A percentile compares a stretch with the other conserved stretches of the same genome.
These are phyloP conservation scores for Suhomyces yuchorum DNA, from an alignment of 1,139 yeast species.

Conservation along the genomic window DNA sequence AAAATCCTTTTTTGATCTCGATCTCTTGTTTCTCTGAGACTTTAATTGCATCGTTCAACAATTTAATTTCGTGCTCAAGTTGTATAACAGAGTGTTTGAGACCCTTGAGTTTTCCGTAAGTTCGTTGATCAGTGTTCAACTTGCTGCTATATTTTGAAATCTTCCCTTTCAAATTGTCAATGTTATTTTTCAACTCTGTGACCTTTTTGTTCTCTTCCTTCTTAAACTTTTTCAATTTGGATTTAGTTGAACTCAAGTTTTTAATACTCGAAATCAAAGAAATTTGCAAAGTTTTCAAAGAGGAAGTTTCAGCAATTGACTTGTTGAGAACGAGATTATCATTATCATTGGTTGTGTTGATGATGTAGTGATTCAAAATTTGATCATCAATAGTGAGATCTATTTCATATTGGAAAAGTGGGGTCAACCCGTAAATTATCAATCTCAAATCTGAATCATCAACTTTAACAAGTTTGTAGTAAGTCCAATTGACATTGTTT, in stretches of 20 bases:
- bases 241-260: conserved; percentile 51
- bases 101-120: conserved; percentile 44
- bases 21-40: conserved; percentile 21
- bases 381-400: conserved; percentile 50
- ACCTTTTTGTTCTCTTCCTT: conserved; percentile 62
- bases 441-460: conserved; percentile 47
- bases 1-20: conserved; percentile 22
- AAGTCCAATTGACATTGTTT: conserved; percentile 63
- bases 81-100: conserved; percentile 45
- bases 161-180: conserved; percentile 55
- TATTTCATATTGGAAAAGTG: conserved; percentile 67
- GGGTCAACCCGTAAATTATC: conserved; percentile 65
- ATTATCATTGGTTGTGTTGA: conserved; percentile 41
- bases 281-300: conserved; percentile 61
- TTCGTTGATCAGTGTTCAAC: conserved; percentile 32
- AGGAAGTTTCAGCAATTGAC: conserved; percentile 45
- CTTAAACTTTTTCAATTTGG: conserved; percentile 58
- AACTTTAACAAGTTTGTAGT: conserved; percentile 41
- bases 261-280: conserved; percentile 64
- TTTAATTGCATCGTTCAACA: conserved; percentile 26
- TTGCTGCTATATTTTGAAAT: conserved; percentile 40
- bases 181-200: conserved; percentile 55
- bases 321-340: conserved; percentile 34
- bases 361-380: conserved; percentile 29
- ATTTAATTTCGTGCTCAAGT: conserved; percentile 40